These are phyloP conservation scores for Backusella circina DNA, from an alignment of 192 early-diverging fungal species.

Conservation along the genomic window DNA sequence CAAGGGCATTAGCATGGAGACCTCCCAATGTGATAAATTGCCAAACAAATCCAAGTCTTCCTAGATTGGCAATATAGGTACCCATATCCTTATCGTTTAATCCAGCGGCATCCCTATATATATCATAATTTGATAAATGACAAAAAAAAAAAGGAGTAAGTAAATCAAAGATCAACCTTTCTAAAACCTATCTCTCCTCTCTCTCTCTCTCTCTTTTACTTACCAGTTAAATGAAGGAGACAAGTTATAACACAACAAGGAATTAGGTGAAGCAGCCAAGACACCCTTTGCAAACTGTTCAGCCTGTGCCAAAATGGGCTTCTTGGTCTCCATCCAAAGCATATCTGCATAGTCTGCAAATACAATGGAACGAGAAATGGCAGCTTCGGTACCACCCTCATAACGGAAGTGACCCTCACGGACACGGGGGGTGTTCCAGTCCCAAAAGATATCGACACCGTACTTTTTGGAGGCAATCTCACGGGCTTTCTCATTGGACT, in stretches of 20 bases:
- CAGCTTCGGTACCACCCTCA: slow-evolving; percentile 89
- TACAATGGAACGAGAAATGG: slow-evolving; percentile 76
- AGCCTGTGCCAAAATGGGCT: slow-evolving; percentile 89
- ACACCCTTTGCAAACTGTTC: slow-evolving; percentile 88
- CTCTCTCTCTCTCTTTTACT: neutral
- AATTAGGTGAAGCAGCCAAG: slow-evolving; percentile 68
- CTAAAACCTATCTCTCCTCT: too few species aligned
- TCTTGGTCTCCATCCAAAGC: slow-evolving; percentile 98
- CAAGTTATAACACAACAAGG: slow-evolving; percentile 94
- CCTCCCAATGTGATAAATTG: slow-evolving; percentile 98
- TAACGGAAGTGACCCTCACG: slow-evolving; percentile 98
- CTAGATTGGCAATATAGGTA: slow-evolving; percentile 77
- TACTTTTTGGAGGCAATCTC: slow-evolving; percentile 64
- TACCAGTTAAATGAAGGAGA: slow-evolving; percentile 99
- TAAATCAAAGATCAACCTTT: too few species aligned
- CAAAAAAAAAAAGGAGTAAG: neutral
- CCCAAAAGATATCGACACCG: slow-evolving; percentile 74
- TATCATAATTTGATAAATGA: neutral
- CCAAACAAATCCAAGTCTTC: slow-evolving; percentile 92
- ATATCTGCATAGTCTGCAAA: slow-evolving; percentile 90
- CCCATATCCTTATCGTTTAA: slow-evolving; percentile 89
- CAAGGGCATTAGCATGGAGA: slow-evolving; percentile 90
- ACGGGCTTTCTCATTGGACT: slow-evolving; percentile 86
- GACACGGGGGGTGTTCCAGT: slow-evolving; percentile 87
- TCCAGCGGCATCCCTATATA: slow-evolving; percentile 65